Conservation (phyloP, 176 grass and related monocot species). For the Juncus inflexus region DNA sequence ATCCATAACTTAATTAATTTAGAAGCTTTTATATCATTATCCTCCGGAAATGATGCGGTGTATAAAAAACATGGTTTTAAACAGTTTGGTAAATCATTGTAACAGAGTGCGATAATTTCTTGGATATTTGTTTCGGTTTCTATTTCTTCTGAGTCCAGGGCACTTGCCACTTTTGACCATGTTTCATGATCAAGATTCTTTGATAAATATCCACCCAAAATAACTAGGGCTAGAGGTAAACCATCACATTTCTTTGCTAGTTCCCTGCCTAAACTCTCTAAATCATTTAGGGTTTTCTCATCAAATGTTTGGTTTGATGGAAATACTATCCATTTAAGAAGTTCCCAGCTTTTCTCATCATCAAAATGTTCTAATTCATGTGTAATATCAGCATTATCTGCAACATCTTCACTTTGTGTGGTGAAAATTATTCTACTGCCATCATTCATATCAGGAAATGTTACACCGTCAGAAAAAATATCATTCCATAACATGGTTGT, state of each 20-base stretch:
- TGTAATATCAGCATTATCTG: no score
- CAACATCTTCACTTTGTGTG: no score
- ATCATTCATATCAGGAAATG: no score
- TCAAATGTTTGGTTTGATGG: no score
- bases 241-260: conserved; percentile 24
- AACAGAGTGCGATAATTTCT: conserved; percentile 22
- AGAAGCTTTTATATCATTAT: not conserved
- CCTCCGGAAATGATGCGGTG: conserved; percentile 12
- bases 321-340: no score
- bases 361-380: no score
- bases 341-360: no score
- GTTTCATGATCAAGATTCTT: not conserved
- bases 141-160: conserved; percentile 5
- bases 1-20: conserved; percentile 23
- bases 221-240: conserved; percentile 25
- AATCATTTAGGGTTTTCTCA: not conserved
- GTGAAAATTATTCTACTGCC: no score
- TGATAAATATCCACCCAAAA: conserved; percentile 17
- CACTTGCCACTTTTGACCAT: conserved; percentile 1
- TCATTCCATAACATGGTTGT: no score
- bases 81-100: conserved; percentile 17
- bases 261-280: conserved; percentile 15
- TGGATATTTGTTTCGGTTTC: conserved; percentile 1
- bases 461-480: no score
- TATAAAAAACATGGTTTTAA: conserved; percentile 31